Base-by-base conservation (phyloP, 2,329 filamentous ascomycete genomes). In the Pseudonectria buxi region DNA sequence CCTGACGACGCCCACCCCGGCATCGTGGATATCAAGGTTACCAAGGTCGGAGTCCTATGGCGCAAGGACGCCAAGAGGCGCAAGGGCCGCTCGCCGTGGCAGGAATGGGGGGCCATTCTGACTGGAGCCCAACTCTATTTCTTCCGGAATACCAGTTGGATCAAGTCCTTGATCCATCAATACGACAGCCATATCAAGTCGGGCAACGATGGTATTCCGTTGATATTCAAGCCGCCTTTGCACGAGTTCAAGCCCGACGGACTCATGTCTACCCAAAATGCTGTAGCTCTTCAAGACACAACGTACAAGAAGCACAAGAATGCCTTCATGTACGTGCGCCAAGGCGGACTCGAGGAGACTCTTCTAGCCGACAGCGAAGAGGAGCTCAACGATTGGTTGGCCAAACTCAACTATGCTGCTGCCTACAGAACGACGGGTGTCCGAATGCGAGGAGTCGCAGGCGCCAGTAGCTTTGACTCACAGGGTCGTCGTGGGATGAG, bases 61-160 rank as follows among this genome's bases (percentile, higher is more conserved):
- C 80, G 92, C 29, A 98, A 98, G 57, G 88, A 95, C 45, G 67
- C 74, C 2, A 95, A 94, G 65, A 95, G 90, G 64, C 90, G 92
- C 64, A 94, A 94, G 61, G 83, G 88, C 1, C 77, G 90, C 28
- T 95, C 90, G 10, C 90, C 92, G 2, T 98, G 92, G 92, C 90
- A 95, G 56, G 92, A 98, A 71, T 98, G 92, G 92, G 92, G 92
- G 34, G 92, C 88, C 15, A 84, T 98, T 39, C 72, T 98, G 22
- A 98, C 92, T 1, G 87, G 90, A n/a, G 94, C 92, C 6, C 90
- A 95, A 54, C 74, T 98, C 7, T 98, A 95, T 59, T 87, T 98
- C 60, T 98, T 96, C 67, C 82, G 86, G 39, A 95, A 96, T 56
- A 83, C 87, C 5, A 72, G 80, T 14, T 98, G 92, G 90, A 80